Conservation (phyloP, 1,284 basidiomycete genomes). For the Pseudozyma tsukubaensis region DNA sequence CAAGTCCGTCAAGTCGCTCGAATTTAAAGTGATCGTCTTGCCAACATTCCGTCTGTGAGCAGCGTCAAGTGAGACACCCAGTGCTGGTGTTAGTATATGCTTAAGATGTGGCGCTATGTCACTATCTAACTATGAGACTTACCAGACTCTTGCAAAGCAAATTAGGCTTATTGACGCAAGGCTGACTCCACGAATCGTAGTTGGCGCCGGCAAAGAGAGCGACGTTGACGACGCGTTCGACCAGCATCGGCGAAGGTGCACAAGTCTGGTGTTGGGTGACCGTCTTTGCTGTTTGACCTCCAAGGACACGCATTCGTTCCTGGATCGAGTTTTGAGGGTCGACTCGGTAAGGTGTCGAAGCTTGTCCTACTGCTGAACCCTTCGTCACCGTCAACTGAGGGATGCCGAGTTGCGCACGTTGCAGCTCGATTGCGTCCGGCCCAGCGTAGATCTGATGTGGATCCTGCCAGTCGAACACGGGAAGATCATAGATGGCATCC, state of each 20-base stretch:
- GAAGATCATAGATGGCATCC: conserved; percentile 36
- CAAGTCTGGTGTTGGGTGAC: conserved; percentile 35
- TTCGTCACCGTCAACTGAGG: conserved; percentile 15
- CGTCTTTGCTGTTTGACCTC: not conserved
- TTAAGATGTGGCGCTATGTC: not conserved
- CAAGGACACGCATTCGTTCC: conserved; percentile 28
- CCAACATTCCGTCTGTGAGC: conserved; percentile 7
- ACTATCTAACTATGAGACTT: not conserved
- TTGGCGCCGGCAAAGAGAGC: conserved; percentile 22
- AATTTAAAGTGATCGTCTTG: conserved; percentile 9
- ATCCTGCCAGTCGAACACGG: conserved; percentile 38
- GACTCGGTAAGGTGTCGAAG: not conserved
- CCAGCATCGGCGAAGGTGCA: not conserved
- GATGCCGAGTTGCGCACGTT: conserved; percentile 11
- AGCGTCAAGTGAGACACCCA: not conserved
- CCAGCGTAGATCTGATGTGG: conserved; percentile 33
- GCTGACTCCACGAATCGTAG: conserved; percentile 26
- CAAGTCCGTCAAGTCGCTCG: conserved; percentile 16
- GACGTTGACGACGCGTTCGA: conserved; percentile 43
- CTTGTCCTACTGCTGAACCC: conserved; percentile 2
- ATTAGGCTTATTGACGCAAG: conserved; percentile 22
- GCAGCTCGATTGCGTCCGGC: conserved; percentile 11
- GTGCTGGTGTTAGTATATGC: not conserved
- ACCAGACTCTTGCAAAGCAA: conserved; percentile 9
- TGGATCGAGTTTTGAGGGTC: conserved; percentile 26